Evolutionary conservation across 2,329 filamentous ascomycete species (phyloP).

Genomic region (Hymenoscyphus occultus): DNA sequence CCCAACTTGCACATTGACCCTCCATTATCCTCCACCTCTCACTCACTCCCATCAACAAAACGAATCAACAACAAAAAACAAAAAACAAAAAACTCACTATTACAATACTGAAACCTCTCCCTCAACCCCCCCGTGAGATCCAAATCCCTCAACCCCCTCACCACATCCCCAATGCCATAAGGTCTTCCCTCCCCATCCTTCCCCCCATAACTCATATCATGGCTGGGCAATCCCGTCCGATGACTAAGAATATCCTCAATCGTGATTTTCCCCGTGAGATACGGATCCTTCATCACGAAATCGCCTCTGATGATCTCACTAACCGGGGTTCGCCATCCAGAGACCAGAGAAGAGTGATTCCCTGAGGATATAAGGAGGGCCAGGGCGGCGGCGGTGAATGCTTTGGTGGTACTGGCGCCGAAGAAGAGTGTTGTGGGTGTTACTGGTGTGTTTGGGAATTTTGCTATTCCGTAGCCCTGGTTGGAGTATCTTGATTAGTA

Average conservation of each 20-base stretch:
- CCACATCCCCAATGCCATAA: conserved; percentile 30
- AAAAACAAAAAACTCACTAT: conserved; percentile 29
- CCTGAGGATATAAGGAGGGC: conserved; percentile 40
- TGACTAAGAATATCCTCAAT: conserved; percentile 54
- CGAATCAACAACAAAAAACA: too few species aligned
- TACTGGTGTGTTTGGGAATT: conserved; percentile 39
- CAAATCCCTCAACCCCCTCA: conserved; percentile 46
- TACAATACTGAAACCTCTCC: conserved; percentile 47
- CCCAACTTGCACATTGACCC: background rate
- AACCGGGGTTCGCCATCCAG: conserved; percentile 46
- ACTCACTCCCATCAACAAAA: too few species aligned
- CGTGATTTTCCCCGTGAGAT: conserved; percentile 48
- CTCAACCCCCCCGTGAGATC: conserved; percentile 45
- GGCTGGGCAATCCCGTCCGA: conserved; percentile 48
- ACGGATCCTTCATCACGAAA: conserved; percentile 48
- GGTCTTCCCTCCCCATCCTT: conserved; percentile 28
- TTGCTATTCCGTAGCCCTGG: conserved; percentile 41
- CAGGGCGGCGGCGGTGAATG: conserved; percentile 50
- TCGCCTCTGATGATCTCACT: conserved; percentile 48
- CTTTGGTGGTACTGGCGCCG: conserved; percentile 55
- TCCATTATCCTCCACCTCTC: too few species aligned
- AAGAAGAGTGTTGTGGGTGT: conserved; percentile 52
- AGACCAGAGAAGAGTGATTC: background rate
- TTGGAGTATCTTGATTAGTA: background rate
- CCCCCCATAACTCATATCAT: conserved; percentile 39